Percentiles rank a stretch among this genome's conserved stretches.
phyloP scores from a whole-genome alignment of 1,139 yeast genomes.

The Yamadazyma trypodendri region DNA sequence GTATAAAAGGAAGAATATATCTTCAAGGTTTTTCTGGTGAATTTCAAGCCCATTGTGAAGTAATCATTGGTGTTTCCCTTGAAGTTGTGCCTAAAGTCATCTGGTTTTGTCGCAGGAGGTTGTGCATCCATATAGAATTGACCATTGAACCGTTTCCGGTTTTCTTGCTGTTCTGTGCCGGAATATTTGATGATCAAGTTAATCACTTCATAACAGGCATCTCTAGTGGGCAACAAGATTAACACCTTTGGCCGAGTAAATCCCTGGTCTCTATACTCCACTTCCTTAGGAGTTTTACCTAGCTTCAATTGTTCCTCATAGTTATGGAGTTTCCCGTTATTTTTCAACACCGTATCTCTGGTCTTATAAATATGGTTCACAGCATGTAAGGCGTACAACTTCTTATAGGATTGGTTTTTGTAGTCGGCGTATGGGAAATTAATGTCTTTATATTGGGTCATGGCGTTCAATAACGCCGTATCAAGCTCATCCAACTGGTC shows the following conservation, averaged over 20 bases:
- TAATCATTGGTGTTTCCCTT: conserved; percentile 91
- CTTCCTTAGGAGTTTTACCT: conserved; percentile 42
- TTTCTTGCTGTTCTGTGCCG: conserved; percentile 75
- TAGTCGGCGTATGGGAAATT: conserved; percentile 51
- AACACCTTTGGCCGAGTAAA: conserved; percentile 90
- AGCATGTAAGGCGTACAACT: conserved; percentile 67
- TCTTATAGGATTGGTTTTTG: conserved; percentile 53
- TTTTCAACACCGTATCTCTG: conserved; percentile 74
- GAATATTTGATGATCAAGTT: conserved; percentile 60
- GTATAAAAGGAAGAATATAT: conserved; percentile 81
- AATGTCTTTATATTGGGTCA: conserved; percentile 74
- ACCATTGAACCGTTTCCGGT: conserved; percentile 67
- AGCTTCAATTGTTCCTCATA: conserved; percentile 43
- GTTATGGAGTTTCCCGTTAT: conserved; percentile 57
- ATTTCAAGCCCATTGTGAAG: conserved; percentile 84
- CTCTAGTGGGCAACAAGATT: conserved; percentile 80
- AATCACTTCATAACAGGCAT: conserved; percentile 72
- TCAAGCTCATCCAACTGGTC: conserved; percentile 23
- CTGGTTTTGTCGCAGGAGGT: conserved; percentile 65
- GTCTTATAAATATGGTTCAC: conserved; percentile 85
- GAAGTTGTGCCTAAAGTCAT: conserved; percentile 76
- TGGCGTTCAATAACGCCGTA: conserved; percentile 46
- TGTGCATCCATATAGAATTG: conserved; percentile 65
- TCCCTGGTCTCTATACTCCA: conserved; percentile 86
- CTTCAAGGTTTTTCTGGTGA: conserved; percentile 84